These are phyloP conservation scores for Aspergillus fischeri DNA, from an alignment of 2,329 filamentous ascomycete genomes.

Conservation along the genomic window DNA sequence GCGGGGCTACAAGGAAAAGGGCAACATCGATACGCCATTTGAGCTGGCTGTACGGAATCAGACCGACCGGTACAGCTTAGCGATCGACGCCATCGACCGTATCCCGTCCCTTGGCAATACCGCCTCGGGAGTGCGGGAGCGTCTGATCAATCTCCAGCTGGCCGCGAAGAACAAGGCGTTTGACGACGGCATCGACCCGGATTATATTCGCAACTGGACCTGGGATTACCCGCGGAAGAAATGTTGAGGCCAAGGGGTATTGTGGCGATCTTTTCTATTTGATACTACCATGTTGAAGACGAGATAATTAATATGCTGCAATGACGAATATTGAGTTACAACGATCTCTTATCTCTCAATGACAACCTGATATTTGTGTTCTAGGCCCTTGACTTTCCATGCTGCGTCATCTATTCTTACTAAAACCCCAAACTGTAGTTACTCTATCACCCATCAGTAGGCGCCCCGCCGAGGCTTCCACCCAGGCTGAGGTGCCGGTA, in stretches of 20 bases:
- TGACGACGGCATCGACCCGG: slow-evolving; percentile 66
- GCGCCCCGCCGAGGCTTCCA: neutral
- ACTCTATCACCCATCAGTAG: neutral
- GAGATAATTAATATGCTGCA: neutral
- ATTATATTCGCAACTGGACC: slow-evolving; percentile 61
- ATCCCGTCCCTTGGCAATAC: slow-evolving; percentile 61
- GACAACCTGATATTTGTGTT: neutral
- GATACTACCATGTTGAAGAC: neutral
- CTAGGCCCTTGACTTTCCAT: neutral
- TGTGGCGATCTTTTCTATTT: neutral
- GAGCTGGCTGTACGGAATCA: slow-evolving; percentile 74
- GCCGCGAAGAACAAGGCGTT: slow-evolving; percentile 61
- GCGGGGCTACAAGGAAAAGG: slow-evolving; percentile 77
- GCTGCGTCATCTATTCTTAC: neutral
- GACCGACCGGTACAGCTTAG: slow-evolving; percentile 71
- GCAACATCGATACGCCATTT: slow-evolving; percentile 76
- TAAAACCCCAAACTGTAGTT: neutral
- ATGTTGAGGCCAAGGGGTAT: neutral
- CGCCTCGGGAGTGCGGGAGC: slow-evolving; percentile 59
- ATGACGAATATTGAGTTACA: neutral
- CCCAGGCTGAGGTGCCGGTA: neutral
- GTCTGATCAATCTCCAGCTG: slow-evolving; percentile 62
- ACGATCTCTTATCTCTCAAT: neutral
- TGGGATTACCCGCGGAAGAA: slow-evolving; percentile 49
- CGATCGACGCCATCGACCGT: slow-evolving; percentile 71